Evolutionary conservation across 306 rosid species (phyloP), one percentile per base, ranked within the genome.

Genomic region (Vicia sativa): DNA sequence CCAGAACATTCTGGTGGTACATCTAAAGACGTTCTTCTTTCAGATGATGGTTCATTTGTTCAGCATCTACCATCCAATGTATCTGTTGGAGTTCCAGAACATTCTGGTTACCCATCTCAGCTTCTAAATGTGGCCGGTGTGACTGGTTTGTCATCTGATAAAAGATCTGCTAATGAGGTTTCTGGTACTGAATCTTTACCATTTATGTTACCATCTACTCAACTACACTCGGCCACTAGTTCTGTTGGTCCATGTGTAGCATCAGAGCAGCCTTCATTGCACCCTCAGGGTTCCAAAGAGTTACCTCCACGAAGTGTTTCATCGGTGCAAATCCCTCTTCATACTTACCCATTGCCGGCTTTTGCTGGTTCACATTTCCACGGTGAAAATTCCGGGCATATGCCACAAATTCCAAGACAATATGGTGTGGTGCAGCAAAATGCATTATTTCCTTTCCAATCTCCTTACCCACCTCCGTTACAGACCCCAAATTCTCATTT

Each of bases 381-480:
- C 45, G 79, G 87, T 62, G 72, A 50, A 76, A 86, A 75, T 79
- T 59, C 85, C 65, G 69, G 50, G 67, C 89, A 74, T 71, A 57
- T 71, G 72, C 83, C 86, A 18, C 87, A 78, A 71, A 28, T 74
- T 56, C 79, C 75, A 15, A 74, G 76, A 68, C 84, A 75, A 44
- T 64, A 72, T 71, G 68, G 53, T 61, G 65, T 34, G 61, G 69
- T 65, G 81, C 84, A 84, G 60, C 88, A 85, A 78, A 75, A 74
- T 82, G 65, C 78, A 25, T 55, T 79, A 58, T 86, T 81, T 78
- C 87, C 91, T 50, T 82, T 77, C 62, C 87, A 85, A 41, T 70
- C 87, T 60, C 74, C 87, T 79, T 82, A 63, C 67, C 81, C 79
- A 23, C 84, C 73, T 78, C 71, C 74, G 1, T 50, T 81, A 15